These are phyloP conservation scores for Wickerhamomyces kurtzmanii DNA, from an alignment of 805 yeast species.

Conservation along the genomic window DNA sequence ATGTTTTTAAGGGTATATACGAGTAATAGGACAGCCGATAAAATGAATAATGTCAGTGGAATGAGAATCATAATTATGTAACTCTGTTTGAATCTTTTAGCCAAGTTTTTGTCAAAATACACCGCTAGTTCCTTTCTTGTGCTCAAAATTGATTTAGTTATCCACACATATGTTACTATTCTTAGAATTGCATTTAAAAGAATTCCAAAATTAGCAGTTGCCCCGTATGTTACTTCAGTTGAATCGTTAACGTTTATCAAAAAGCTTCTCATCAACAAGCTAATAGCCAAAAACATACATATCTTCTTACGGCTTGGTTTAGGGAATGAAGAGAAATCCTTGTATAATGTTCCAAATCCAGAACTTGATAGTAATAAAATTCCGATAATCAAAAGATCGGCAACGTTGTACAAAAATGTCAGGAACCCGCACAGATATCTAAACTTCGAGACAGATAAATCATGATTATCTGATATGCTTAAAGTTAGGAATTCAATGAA, in stretches of 20 bases:
- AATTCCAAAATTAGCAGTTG: not conserved
- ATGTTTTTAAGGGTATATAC: not conserved
- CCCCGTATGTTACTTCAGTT: not conserved
- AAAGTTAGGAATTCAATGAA: not conserved
- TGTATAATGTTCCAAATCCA: slow-evolving; percentile 2
- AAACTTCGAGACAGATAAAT: not conserved
- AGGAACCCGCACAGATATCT: too few relatives aligned
- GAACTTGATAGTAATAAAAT: not conserved
- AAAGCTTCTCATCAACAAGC: not conserved
- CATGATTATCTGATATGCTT: not conserved
- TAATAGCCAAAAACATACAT: not conserved
- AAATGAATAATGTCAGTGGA: not conserved
- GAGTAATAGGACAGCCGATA: not conserved
- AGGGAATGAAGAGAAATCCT: not conserved
- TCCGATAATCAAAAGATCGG: slow-evolving; percentile 1
- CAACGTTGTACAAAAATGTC: too few relatives aligned
- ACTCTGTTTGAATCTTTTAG: slow-evolving; percentile 1
- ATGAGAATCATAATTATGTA: not conserved
- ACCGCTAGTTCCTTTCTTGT: slow-evolving; percentile 1
- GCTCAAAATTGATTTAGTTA: not conserved
- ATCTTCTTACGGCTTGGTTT: not conserved
- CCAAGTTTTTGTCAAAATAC: not conserved
- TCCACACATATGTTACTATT: not conserved
- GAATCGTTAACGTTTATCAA: not conserved
- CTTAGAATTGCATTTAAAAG: not conserved